Base-by-base conservation (phyloP, 768 basidiomycete genomes). In the Podaxis sp. region DNA sequence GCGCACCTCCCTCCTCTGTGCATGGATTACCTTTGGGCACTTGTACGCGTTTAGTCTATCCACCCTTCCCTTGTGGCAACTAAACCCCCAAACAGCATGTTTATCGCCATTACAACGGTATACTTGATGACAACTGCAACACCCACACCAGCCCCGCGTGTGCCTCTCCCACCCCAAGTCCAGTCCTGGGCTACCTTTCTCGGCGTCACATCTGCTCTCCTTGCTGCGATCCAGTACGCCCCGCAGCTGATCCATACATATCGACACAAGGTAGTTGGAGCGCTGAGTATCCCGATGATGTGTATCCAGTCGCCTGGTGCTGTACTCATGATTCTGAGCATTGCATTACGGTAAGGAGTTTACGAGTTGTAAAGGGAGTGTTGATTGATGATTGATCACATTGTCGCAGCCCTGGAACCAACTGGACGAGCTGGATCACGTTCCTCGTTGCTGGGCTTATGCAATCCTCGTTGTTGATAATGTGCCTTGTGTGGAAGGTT, bases 231-330 rank as follows among this genome's bases (percentile, higher is more conserved):
- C 4, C 95, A 99, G 72, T 99, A 98, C 62, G 81, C 87, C 0
- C 95, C 96, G 0, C 95, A 97, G 71, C 77, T 99, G 25, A 65
- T 83, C 11, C 85, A 88, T 62, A 98, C 95, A 0, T 97, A 89
- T 66, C 76, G 75, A 4, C 72, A 82, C 32, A 89, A 87, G 68
- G 82, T 96, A 11, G 95, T 98, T 7, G 96, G 96, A 2, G 93
- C 94, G 0, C 77, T 98, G 14, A 95, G 93, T 68, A 91, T 99
- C 59, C 89, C 90, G 0, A 98, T 93, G 86, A 98, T 99, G 96
- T 75, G 85, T 51, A 91, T 99, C 14, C 96, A 98, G 73, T 93
- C 86, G 11, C 95, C 95, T 2, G 95, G 95, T 3, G 89, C 91
- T 1, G 76, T 91, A 2, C 69, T 92, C n/a, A 95, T 98, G 88